Percentiles rank a stretch among this genome's conserved stretches.
phyloP scores from a whole-genome alignment of 129 eudicot genomes.

The Flaveria bidentis region DNA sequence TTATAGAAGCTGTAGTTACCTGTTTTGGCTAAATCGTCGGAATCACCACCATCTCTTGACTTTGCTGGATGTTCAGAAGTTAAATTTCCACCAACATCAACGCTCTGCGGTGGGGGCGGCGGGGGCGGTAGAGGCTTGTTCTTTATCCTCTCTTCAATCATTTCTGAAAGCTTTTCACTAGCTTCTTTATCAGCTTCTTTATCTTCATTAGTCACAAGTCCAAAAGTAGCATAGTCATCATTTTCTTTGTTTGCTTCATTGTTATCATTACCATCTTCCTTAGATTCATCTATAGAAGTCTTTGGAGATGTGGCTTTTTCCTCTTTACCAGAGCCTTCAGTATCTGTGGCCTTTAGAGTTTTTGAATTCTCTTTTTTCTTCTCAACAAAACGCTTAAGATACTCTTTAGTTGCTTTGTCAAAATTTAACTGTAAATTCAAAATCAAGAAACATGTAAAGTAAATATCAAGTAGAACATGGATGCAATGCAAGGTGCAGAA shows the following conservation, averaged over 20 bases:
- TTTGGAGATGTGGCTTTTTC: conserved; percentile 45
- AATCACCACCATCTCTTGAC: conserved; percentile 67
- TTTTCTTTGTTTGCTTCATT: conserved; percentile 52
- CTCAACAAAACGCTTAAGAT: conserved; percentile 69
- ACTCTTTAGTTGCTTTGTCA: conserved; percentile 66
- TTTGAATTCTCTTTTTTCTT: conserved; percentile 65
- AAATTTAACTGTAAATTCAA: conserved; percentile 63
- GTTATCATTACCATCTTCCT: conserved; percentile 40
- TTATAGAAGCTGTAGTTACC: conserved; percentile 40
- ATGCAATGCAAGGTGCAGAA: background rate
- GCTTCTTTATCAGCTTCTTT: conserved; percentile 79
- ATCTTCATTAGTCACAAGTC: conserved; percentile 88
- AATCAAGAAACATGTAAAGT: conserved; percentile 12
- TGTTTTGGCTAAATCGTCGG: conserved; percentile 56
- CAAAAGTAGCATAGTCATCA: conserved; percentile 56
- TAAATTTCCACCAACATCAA: conserved; percentile 41
- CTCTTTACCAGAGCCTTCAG: conserved; percentile 51
- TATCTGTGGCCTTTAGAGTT: conserved; percentile 40
- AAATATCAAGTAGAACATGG: background rate
- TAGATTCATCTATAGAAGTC: conserved; percentile 42
- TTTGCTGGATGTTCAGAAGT: conserved; percentile 61
- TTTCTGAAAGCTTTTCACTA: conserved; percentile 61
- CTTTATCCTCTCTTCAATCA: conserved; percentile 90
- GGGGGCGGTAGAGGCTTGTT: conserved; percentile 93
- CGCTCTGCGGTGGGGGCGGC: conserved; percentile 66